Evolutionary conservation across 805 yeast genomes (phyloP).

Genomic region (Debaryomyces castellii): DNA sequence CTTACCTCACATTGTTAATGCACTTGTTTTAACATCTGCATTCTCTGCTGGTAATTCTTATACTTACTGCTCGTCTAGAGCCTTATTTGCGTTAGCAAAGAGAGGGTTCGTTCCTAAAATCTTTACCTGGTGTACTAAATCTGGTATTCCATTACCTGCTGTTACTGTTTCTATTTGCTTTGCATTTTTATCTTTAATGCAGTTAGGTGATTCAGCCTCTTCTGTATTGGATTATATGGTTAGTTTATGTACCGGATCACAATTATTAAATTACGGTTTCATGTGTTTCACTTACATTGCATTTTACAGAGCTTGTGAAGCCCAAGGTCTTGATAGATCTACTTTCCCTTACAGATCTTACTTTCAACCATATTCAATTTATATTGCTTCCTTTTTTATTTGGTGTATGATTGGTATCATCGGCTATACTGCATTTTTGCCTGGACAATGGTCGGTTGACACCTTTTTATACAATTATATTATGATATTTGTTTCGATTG

Average conservation of each 20-base stretch:
- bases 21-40: conserved; percentile 68
- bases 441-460: conserved; percentile 62
- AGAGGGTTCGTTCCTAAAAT: conserved; percentile 73
- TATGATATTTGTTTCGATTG: conserved; percentile 55
- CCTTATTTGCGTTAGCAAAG: conserved; percentile 67
- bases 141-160: conserved; percentile 70
- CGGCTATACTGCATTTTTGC: conserved; percentile 72
- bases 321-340: conserved; percentile 38
- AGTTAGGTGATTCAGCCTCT: conserved; percentile 24
- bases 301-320: conserved; percentile 40
- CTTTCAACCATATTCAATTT: conserved; percentile 42
- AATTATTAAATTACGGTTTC: conserved; percentile 46
- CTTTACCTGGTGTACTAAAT: conserved; percentile 54
- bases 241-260: conserved; percentile 47
- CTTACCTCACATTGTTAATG: conserved; percentile 78
- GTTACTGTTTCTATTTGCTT: conserved; percentile 45
- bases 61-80: conserved; percentile 67
- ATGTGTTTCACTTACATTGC: conserved; percentile 43
- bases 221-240: conserved; percentile 46
- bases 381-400: conserved; percentile 28
- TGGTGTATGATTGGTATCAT: conserved; percentile 51
- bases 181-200: conserved; percentile 18
- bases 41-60: conserved; percentile 85
- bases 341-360: conserved; percentile 42
- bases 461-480: conserved; percentile 69